Percentiles rank a stretch among this genome's conserved stretches.
These are phyloP conservation scores for Danielia reshetovae DNA, from an alignment of 805 yeast genomes.

Conservation along the genomic window DNA sequence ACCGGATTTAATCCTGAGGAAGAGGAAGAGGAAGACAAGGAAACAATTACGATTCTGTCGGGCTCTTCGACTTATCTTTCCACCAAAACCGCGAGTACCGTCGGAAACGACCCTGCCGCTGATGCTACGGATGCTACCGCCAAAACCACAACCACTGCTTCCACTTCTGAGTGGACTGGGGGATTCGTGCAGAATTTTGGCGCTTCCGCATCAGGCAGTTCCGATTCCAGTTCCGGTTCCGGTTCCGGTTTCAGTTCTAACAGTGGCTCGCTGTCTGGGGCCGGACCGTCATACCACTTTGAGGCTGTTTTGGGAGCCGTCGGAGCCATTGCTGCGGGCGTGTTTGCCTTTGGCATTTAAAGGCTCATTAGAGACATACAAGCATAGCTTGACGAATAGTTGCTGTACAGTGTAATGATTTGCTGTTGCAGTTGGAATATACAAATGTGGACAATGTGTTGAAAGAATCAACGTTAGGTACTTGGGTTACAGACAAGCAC, in stretches of 20 bases:
- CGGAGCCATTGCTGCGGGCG: constrained; percentile 6
- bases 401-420: no score
- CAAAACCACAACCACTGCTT: constrained; percentile 12
- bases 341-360: constrained; percentile 3
- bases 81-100: constrained; percentile 10
- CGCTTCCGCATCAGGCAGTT: constrained; percentile 1
- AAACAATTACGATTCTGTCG: constrained; percentile 9
- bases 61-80: constrained; percentile 12
- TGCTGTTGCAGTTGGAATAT: no score
- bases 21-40: constrained; percentile 17
- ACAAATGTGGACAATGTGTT: no score
- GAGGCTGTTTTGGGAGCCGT: constrained; percentile 7
- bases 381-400: no score
- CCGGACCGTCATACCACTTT: constrained; percentile 4
- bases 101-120: no score
- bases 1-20: constrained; percentile 62
- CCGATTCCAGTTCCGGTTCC: constrained; percentile 4
- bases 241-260: constrained; percentile 4
- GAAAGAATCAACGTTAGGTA: no score
- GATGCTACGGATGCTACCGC: constrained; percentile 1
- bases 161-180: constrained; percentile 22
- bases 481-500: no score
- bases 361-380: no score
- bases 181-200: constrained; percentile 36
- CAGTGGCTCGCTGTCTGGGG: constrained; percentile 1